Conservation (phyloP, 768 basidiomycete species). For the Phanerodontia chrysosporium region DNA sequence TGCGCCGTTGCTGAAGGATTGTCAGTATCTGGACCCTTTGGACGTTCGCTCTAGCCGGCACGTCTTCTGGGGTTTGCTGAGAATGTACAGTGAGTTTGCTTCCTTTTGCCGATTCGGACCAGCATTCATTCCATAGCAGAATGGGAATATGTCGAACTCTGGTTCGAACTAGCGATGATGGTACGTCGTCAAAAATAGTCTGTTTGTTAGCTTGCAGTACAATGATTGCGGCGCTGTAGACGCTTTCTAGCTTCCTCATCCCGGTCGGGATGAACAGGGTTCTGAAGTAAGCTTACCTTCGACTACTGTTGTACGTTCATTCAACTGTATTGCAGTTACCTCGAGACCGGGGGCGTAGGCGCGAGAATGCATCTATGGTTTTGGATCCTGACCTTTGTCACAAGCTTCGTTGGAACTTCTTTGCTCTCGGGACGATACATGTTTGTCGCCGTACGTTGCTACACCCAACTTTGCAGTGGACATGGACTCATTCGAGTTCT, state of each 20-base stretch:
- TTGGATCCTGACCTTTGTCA: conserved; percentile 54
- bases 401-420: conserved; percentile 41
- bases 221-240: too few species aligned
- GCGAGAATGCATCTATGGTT: conserved; percentile 57
- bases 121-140: conserved; percentile 1
- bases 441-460: conserved; percentile 27
- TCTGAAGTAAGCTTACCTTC: conserved; percentile 21
- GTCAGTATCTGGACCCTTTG: conserved; percentile 30
- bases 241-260: not conserved
- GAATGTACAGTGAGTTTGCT: not conserved
- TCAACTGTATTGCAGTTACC: conserved; percentile 39
- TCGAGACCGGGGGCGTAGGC: conserved; percentile 50
- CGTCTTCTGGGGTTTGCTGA: conserved; percentile 23
- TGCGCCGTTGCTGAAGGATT: not conserved
- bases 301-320: too few species aligned
- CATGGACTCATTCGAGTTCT: not conserved
- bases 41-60: conserved; percentile 17
- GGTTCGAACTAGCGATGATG: conserved; percentile 10
- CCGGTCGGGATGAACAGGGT: conserved; percentile 33
- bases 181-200: conserved; percentile 8
- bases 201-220: too few species aligned
- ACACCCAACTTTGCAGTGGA: conserved; percentile 3
- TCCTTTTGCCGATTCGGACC: not conserved
- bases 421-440: conserved; percentile 53
- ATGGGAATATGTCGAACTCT: conserved; percentile 14